Percentiles rank a stretch among this genome's conserved stretches.
Conservation (phyloP, 768 basidiomycete species). For the Lyophyllum shimeji region DNA sequence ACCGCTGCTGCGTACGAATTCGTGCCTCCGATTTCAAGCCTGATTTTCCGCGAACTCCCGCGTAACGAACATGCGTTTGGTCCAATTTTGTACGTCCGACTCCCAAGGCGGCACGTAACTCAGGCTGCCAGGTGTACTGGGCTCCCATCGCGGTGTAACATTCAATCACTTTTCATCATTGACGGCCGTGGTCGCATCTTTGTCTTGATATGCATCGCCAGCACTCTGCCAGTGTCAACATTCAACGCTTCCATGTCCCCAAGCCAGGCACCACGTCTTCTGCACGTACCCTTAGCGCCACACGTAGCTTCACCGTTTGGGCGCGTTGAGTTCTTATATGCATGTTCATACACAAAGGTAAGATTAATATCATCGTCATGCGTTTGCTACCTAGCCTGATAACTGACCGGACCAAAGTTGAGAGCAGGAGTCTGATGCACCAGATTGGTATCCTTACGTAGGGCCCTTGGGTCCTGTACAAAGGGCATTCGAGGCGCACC, state of each 20-base stretch:
- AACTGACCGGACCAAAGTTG: neutral
- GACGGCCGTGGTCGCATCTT: too few relatives aligned
- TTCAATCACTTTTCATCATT: too few relatives aligned
- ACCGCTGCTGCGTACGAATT: neutral
- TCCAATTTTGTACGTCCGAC: neutral
- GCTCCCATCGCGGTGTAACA: too few relatives aligned
- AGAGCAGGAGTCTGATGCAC: neutral
- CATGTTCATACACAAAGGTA: neutral
- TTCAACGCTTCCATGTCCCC: neutral
- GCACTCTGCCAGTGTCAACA: neutral
- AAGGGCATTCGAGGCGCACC: neutral
- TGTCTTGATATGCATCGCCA: too few relatives aligned
- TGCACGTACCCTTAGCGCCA: too few relatives aligned
- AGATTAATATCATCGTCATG: slow-evolving; percentile 2
- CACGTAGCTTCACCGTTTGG: too few relatives aligned
- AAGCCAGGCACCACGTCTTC: neutral
- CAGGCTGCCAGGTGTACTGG: too few relatives aligned
- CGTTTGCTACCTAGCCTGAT: neutral
- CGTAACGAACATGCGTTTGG: neutral
- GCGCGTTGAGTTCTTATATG: too few relatives aligned
- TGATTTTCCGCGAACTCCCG: neutral
- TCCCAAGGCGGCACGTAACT: too few relatives aligned
- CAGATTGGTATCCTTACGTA: slow-evolving; percentile 9
- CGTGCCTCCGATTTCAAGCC: neutral
- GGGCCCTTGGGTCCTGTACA: neutral